phyloP scores from a whole-genome alignment of 768 basidiomycete genomes.

The Trametes villosa region DNA sequence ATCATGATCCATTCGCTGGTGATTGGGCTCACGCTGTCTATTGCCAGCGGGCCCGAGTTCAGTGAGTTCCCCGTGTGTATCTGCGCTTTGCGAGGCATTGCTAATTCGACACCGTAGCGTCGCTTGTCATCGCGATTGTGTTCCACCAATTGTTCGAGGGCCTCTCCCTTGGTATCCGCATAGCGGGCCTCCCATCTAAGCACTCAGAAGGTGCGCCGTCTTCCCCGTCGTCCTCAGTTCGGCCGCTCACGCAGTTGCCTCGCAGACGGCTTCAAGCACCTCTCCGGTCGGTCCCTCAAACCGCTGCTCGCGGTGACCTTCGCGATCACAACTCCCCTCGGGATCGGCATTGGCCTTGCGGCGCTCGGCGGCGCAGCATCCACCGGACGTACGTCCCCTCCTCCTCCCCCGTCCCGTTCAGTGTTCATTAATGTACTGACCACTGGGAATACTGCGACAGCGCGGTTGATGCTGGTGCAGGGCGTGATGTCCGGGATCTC shows the following conservation, averaged over 20 bases:
- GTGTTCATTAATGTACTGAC: neutral
- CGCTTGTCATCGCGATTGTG: constrained; percentile 71
- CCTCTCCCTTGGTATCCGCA: constrained; percentile 80
- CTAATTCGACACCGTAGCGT: constrained; percentile 49
- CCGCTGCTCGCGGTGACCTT: constrained; percentile 63
- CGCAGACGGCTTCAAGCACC: constrained; percentile 34
- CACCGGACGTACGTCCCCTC: constrained; percentile 30
- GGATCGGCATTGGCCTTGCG: constrained; percentile 63
- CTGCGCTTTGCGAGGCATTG: neutral
- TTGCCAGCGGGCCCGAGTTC: constrained; percentile 72
- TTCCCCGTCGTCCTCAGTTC: neutral
- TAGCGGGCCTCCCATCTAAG: constrained; percentile 59
- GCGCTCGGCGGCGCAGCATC: constrained; percentile 42
- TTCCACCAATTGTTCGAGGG: constrained; percentile 90
- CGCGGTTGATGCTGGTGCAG: constrained; percentile 58
- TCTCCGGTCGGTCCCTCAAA: constrained; percentile 44
- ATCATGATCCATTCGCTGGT: constrained; percentile 87
- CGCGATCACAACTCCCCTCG: constrained; percentile 73
- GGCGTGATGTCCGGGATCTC: constrained; percentile 83
- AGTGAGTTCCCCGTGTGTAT: constrained; percentile 49
- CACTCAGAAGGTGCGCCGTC: constrained; percentile 11
- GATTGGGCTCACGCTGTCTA: constrained; percentile 77
- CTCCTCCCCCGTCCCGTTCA: constrained; percentile 2
- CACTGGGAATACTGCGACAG: constrained; percentile 29
- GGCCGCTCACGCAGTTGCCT: constrained; percentile 8